Evolutionary conservation across 495 filamentous ascomycete genomes (phyloP).

Genomic region (Cercophora scortea): DNA sequence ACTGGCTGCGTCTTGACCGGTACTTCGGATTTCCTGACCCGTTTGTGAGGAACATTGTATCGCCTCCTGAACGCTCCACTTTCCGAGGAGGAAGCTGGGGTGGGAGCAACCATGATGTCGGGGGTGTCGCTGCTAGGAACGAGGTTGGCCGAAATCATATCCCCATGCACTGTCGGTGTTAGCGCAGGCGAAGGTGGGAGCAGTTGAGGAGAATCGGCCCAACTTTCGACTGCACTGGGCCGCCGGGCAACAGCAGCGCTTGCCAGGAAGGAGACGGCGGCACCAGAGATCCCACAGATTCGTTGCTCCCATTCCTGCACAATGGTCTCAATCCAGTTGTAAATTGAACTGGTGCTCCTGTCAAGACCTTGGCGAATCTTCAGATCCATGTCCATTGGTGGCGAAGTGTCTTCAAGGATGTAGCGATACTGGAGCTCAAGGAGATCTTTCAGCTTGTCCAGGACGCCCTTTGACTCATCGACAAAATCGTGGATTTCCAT

Average conservation of each 20-base stretch:
- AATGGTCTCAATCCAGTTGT: constrained; percentile 23
- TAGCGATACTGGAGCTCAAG: constrained; percentile 22
- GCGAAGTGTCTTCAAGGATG: constrained; percentile 14
- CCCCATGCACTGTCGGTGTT: constrained; percentile 12
- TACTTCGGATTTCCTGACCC: constrained; percentile 12
- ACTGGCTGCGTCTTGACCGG: constrained; percentile 8
- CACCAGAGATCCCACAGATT: constrained; percentile 12
- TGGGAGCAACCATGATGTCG: not conserved
- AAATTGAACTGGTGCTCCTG: constrained; percentile 17
- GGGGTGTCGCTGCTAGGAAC: constrained; percentile 3
- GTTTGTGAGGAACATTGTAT: constrained; percentile 9
- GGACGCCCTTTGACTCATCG: constrained; percentile 18
- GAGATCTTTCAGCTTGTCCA: constrained; percentile 14
- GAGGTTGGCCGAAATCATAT: not conserved
- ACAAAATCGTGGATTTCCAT: constrained; percentile 27
- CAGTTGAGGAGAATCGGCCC: constrained; percentile 11
- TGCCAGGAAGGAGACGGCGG: constrained; percentile 10
- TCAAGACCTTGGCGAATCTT: constrained; percentile 22
- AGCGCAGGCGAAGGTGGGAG: constrained; percentile 19
- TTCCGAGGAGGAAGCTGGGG: too few species aligned
- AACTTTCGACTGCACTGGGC: constrained; percentile 5
- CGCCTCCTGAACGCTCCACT: constrained; percentile 3
- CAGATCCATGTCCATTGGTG: constrained; percentile 9
- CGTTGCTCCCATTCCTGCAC: constrained; percentile 21
- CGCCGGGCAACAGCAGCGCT: constrained; percentile 1